Evolutionary conservation across 371 early-diverging fungal genomes (phyloP), one percentile per base, ranked within the genome.

Genomic region (Actinomortierella wolfii): DNA sequence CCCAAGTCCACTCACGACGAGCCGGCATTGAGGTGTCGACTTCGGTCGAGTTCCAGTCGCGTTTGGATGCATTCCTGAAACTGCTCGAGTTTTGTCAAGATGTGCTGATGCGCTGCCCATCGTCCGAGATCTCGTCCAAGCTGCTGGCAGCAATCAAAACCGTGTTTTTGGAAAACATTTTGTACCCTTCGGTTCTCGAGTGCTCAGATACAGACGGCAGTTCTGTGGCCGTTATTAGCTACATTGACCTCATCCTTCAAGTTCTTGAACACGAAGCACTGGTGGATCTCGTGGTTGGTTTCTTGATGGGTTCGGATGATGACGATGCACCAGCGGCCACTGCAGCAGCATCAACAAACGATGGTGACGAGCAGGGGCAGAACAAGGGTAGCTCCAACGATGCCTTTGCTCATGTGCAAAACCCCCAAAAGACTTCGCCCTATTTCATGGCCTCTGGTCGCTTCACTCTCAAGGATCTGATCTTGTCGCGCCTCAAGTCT

Each of bases 191-290:
- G 26, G 82, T 96, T 54, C 71, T 89, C 26, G 93, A 92, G 57
- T 91, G 93, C 64, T 92, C 93, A 0, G 98, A 97, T 69, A 85
- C 85, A 15, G 96, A 97, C 67, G 96, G 96, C 0, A 93, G 94
- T 50, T 89, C 94, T 1, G 93, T 94, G 0, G 92, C 96, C 0
- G 90, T 92, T 2, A 88, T 97, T 57, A 91, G 87, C 57, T 97
- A 97, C 62, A 83, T 97, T 42, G 92, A 92, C 54, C 68, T 89
- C 54, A 92, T 96, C 57, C 66, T 95, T 7, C 89, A 89, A 43
- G 83, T 85, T 0, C 70, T 94, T 17, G 82, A 86, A 39, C 92
- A 94, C 60, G 89, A 90, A 24, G 86, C 88, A 26, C 73, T 96
- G 51, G 85, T 90, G 11, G 83, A 87, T 39, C 65, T 91, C 1